phyloP scores from a whole-genome alignment of 2,329 filamentous ascomycete species.

The Dryadomyces quercivorus region DNA sequence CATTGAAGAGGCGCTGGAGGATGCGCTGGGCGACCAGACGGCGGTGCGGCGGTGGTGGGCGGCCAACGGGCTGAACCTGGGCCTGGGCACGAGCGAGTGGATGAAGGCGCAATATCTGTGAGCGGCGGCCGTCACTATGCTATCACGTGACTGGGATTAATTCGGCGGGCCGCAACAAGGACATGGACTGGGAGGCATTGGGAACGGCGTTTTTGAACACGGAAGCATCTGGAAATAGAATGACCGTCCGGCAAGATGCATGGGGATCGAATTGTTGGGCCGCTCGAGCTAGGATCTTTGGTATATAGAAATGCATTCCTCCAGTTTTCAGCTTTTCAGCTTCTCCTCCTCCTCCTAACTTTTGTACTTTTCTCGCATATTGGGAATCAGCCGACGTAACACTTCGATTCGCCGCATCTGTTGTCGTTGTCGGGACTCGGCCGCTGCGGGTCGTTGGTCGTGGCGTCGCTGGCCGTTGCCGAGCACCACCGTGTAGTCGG shows the following conservation, averaged over 20 bases:
- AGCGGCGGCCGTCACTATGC: background rate
- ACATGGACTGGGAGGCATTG: background rate
- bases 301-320: background rate
- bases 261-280: background rate
- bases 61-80: conserved; percentile 67
- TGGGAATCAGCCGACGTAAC: conserved; percentile 53
- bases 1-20: conserved; percentile 88
- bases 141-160: background rate
- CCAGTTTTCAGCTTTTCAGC: background rate
- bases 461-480: conserved; percentile 47
- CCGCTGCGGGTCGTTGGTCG: conserved; percentile 44
- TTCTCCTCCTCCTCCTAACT: background rate
- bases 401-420: conserved; percentile 58
- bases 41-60: conserved; percentile 81
- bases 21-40: conserved; percentile 61
- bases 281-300: background rate
- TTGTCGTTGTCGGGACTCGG: conserved; percentile 50
- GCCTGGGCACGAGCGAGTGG: conserved; percentile 77
- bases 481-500: conserved; percentile 59
- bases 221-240: background rate
- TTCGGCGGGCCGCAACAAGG: background rate
- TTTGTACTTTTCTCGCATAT: conserved; percentile 30
- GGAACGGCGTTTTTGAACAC: background rate
- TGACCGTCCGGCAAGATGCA: background rate
- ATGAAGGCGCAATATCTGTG: conserved; percentile 67